Conservation (phyloP, 148 eudicot species). For the Nepenthes mirabilis region DNA sequence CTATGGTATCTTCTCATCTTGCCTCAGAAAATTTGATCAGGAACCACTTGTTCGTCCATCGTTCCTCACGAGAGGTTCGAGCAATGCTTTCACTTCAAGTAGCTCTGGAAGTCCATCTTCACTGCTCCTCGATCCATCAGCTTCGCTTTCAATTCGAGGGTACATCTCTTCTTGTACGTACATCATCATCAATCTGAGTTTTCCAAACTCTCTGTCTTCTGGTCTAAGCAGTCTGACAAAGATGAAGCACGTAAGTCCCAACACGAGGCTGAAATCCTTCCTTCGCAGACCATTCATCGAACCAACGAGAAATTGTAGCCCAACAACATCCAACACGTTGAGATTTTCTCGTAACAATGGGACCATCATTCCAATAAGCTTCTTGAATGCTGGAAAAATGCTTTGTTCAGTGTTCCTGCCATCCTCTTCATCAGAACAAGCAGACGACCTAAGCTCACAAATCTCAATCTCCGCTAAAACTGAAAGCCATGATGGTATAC, state of each 20-base stretch:
- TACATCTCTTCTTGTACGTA: constrained; percentile 33
- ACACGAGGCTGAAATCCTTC: constrained; percentile 42
- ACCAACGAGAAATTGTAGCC: constrained; percentile 31
- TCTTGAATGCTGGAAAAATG: constrained; percentile 46
- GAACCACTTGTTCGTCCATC: constrained; percentile 2
- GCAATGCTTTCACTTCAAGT: constrained; percentile 32
- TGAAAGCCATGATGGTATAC: constrained; percentile 45
- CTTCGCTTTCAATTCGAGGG: constrained; percentile 32
- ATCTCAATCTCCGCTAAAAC: constrained; percentile 56
- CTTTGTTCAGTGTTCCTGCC: constrained; percentile 14
- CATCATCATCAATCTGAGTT: constrained; percentile 32
- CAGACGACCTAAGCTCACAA: constrained; percentile 27
- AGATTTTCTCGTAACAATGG: constrained; percentile 29
- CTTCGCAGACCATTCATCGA: constrained; percentile 30
- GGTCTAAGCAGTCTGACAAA: constrained; percentile 31
- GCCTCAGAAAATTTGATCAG: not conserved
- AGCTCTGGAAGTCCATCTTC: constrained; percentile 30
- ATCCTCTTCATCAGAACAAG: constrained; percentile 31
- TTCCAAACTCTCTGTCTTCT: constrained; percentile 23
- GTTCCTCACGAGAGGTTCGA: constrained; percentile 36
- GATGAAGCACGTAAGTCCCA: constrained; percentile 56
- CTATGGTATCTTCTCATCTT: not conserved
- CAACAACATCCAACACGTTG: constrained; percentile 50
- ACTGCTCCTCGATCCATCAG: constrained; percentile 21
- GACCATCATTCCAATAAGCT: constrained; percentile 33